Base-by-base conservation (phyloP, 2,329 filamentous ascomycete genomes). In the Grosmannia huntii region DNA sequence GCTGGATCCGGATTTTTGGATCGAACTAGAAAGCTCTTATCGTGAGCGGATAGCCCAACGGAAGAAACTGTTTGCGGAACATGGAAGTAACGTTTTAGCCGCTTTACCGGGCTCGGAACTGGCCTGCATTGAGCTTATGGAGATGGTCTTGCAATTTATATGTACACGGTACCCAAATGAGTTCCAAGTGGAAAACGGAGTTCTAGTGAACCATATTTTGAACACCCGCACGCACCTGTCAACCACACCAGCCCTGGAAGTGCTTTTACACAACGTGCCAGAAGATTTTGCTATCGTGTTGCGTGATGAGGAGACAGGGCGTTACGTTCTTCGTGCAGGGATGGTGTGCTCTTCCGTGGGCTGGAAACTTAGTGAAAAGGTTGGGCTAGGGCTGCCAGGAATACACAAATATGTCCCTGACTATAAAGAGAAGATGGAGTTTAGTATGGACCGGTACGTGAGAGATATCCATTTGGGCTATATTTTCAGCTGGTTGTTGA, bases 351-450 rank as follows among this genome's bases (percentile, higher is more conserved):
- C 86, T 6, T 80, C 86, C 0, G 71, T 95, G 0, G 90, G 90
- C 1, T 95, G 90, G 90, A 88, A 86, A 62, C 72, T 94, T 0
- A 80, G 75, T 0, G 80, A 79, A 27, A 94, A 95, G 72, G 84
- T 94, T 57, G 88, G 87, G 0, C 70, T 84, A 63, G 78, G 79
- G 25, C 73, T 95, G 16, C 75, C 84, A 12, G 79, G 83, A 59
- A 92, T 95, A 60, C 90, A 95, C 67, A 72, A 72, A 1, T 77
- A 80, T 0, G 86, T 95, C 25, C 89, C 90, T 0, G 87, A 94
- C 65, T 95, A 92, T 69, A 87, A 87, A 63, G 85, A 89, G 68
- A 95, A 91, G 73, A 90, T 95, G 86, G 81, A 86, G 44, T 87
- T 90, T 62, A 90, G 86, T 48, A 91, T 95, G 86, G 89, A 95